Evolutionary conservation across 176 grass and related monocot species (phyloP).

Genomic region (Musa beccarii): DNA sequence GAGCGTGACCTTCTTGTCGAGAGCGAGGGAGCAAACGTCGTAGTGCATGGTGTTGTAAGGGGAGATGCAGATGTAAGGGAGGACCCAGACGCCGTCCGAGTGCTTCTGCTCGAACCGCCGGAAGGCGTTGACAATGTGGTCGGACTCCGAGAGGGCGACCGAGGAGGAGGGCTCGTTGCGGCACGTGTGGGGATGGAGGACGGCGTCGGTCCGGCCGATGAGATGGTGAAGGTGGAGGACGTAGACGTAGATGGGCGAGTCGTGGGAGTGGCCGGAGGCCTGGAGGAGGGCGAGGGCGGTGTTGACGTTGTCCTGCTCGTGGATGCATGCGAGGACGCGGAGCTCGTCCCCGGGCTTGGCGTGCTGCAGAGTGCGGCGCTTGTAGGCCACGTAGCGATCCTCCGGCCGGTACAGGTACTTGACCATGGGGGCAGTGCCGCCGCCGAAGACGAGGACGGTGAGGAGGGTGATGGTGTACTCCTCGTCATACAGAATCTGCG

Average conservation of each 20-base stretch:
- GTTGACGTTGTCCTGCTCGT: slow-evolving; percentile 38
- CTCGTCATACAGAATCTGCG: not conserved
- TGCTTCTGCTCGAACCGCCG: not conserved
- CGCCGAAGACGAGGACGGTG: slow-evolving; percentile 39
- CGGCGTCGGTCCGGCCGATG: slow-evolving; percentile 57
- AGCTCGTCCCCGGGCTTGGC: slow-evolving; percentile 49
- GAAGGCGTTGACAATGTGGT: slow-evolving; percentile 12
- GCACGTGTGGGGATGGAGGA: slow-evolving; percentile 44
- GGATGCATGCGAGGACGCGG: slow-evolving; percentile 60
- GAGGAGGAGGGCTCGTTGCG: slow-evolving; percentile 20
- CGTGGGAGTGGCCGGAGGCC: slow-evolving; percentile 44
- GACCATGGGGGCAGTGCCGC: slow-evolving; percentile 39
- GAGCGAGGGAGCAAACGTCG: slow-evolving; percentile 75
- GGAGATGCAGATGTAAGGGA: slow-evolving; percentile 51
- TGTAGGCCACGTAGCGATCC: slow-evolving; percentile 67
- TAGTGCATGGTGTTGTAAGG: slow-evolving; percentile 89
- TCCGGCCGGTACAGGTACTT: slow-evolving; percentile 54
- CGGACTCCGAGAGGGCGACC: slow-evolving; percentile 1
- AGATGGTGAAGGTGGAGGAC: slow-evolving; percentile 82
- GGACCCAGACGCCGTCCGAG: not conserved
- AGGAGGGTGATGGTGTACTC: slow-evolving; percentile 22
- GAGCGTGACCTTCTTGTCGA: slow-evolving; percentile 55
- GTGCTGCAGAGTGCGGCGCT: slow-evolving; percentile 71
- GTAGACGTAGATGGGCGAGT: slow-evolving; percentile 56
- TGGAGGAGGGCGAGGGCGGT: slow-evolving; percentile 48